Evolutionary conservation across 139 green algal genomes (phyloP), one percentile per base, ranked within the genome.

Genomic region (Chlorella vulgaris): DNA sequence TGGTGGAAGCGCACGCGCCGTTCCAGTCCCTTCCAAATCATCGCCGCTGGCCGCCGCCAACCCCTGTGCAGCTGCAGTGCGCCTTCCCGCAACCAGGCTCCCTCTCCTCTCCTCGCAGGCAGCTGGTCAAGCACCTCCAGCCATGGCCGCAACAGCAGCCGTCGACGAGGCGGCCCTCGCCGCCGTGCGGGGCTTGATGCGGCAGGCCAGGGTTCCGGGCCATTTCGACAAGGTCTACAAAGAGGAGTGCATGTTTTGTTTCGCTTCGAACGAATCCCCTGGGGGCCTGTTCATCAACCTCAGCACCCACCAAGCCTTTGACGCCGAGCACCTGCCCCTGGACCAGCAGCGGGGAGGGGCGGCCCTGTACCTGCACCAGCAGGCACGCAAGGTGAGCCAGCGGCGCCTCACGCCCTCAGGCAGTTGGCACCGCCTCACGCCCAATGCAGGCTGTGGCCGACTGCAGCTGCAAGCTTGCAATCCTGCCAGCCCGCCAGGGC

Each of bases 231-330:
- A 50, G 13, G 95, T 98, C 4, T 95, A 93, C 86, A 98, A 98
- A 82, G 93, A 97, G 43, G 95, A 98, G 86, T 98, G 94, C 86
- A 92, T 92, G 78, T 97, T 94, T 78, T 93, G 84, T 69, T 99
- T 97, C 82, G 95, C 95, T 38, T 92, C 87, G 0, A 86, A 91
- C 7, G 80, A 94, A 65, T 95, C 92, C 0, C 82, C 85, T 4
- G 91, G 89, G 0, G 95, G 95, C 0, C 86, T 99, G 4, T 98
- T 93, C 89, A 84, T 99, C 70, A 98, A 97, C 87, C 86, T 99
- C 22, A 85, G 80, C n/a, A 95, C 81, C 6, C 81, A 81, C 78
- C 67, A 43, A 84, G 91, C 89, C 1, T 98, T 95, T 81, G 89
- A 92, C 6, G 58, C 88, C 43, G 85, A 93, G 0, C 95, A 89